These are phyloP conservation scores for Spinellus fusiger DNA, from an alignment of 192 early-diverging fungal species.

Conservation along the genomic window DNA sequence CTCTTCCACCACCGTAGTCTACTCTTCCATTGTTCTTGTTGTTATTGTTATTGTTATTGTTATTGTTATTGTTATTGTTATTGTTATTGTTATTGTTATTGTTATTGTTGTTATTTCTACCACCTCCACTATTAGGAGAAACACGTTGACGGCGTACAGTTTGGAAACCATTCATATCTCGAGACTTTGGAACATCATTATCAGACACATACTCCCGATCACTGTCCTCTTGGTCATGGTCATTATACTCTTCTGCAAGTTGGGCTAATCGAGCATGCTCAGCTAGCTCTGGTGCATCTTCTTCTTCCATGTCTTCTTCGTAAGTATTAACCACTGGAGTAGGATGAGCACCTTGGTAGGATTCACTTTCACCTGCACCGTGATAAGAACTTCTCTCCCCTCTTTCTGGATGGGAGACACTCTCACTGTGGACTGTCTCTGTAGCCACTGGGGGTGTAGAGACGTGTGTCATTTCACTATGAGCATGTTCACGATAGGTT, in stretches of 20 bases:
- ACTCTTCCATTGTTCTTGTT: not conserved
- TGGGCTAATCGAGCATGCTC: slow-evolving; percentile 12
- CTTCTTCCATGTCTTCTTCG: slow-evolving; percentile 1
- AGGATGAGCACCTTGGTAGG: slow-evolving; percentile 1
- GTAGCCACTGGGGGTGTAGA: not conserved
- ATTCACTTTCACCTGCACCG: not conserved
- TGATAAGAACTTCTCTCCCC: slow-evolving; percentile 2
- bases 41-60: not conserved
- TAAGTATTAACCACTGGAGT: not conserved
- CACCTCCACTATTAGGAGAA: too few species aligned
- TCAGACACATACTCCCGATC: not conserved
- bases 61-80: not conserved
- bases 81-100: not conserved
- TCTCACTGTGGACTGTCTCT: too few species aligned
- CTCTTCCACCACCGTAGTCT: not conserved
- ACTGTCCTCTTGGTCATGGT: not conserved
- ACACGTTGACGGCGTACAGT: too few species aligned
- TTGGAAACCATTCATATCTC: too few species aligned
- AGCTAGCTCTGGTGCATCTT: slow-evolving; percentile 3
- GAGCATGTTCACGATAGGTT: too few species aligned
- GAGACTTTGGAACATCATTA: not conserved
- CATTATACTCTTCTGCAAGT: not conserved
- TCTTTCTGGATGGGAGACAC: too few species aligned
- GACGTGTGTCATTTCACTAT: too few species aligned
- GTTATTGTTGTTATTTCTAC: not conserved